These are phyloP conservation scores for Saccharum spontaneum DNA, from an alignment of 176 grass and related monocot genomes.

Conservation along the genomic window DNA sequence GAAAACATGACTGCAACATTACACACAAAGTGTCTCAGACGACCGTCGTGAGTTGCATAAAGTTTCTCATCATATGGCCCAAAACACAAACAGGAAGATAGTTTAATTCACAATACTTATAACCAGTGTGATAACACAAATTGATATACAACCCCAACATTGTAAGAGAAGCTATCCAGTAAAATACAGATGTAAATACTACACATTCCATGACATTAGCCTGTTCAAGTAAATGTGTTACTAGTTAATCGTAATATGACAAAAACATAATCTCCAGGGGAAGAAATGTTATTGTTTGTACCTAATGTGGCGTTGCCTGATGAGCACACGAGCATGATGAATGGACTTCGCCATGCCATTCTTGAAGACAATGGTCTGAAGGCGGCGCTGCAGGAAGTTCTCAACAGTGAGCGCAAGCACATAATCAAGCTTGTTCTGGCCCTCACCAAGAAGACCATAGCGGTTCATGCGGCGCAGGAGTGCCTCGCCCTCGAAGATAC, in stretches of 20 bases:
- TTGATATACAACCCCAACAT: background rate
- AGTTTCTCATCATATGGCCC: constrained; percentile 67
- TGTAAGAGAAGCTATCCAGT: background rate
- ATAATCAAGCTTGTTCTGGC: constrained; percentile 76
- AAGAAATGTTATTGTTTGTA: background rate
- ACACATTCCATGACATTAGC: background rate
- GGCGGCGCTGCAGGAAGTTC: constrained; percentile 64
- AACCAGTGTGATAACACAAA: background rate
- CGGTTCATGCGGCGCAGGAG: constrained; percentile 68
- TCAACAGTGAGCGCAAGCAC: constrained; percentile 68
- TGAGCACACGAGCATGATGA: constrained; percentile 69
- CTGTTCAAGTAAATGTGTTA: background rate
- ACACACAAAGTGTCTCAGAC: constrained; percentile 68
- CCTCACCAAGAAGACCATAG: constrained; percentile 63
- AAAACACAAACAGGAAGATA: background rate
- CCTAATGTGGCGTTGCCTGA: constrained; percentile 72
- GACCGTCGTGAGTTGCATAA: constrained; percentile 58
- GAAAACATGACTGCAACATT: constrained; percentile 60
- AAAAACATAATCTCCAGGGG: background rate
- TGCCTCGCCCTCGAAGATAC: constrained; percentile 81
- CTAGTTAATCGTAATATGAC: background rate
- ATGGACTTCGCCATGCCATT: constrained; percentile 68
- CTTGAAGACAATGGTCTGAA: constrained; percentile 77
- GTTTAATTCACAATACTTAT: background rate
- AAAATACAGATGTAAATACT: background rate